Base-by-base conservation (phyloP, 2,329 filamentous ascomycete genomes). In the Fusarium verticillioides region DNA sequence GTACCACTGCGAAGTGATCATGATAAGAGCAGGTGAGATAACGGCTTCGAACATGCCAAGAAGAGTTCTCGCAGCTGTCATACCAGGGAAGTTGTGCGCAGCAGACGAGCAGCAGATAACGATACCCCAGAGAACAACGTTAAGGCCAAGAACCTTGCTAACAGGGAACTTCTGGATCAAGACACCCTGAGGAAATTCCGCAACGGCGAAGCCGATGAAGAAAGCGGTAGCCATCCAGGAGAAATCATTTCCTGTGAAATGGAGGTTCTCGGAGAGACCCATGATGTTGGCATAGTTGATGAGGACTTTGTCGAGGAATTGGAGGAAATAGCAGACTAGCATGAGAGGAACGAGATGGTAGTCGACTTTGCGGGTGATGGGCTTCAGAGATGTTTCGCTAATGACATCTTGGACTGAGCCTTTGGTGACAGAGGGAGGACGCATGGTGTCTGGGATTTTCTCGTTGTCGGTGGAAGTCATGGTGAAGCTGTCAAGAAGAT, bases 201-300 rank as follows among this genome's bases (percentile, higher is more conserved):
- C 59, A 4, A 65, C 59, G 0, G 62, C 62, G 1, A 65, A 65
- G 9, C 62, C 62, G 10, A 65, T 65, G 5, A 65, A 65, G 16
- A 65, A 65, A 5, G 62, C 59, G 9, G 62, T 65, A 2, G 62
- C 62, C 62, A 65, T 65, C 62, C 62, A 65, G 3, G 62, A 65
- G 7, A 65, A 65, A 9, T 65, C 62, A 36, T 65, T 65, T 7
- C 62, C 62, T 4, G 15, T 53, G n/a, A 65, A 65, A 2, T 65
- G 21, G n/a, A 65, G 59, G 3, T 42, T 63, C 6, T 53, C 60
- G 0, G 62, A 65, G 5, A 65, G 62, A 4, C 62, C 59, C 62
- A 65, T 65, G n/a, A 65, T 65, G 28, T 65, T 65, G 15, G 62
- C 62, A 13, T 65, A 65, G 34, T 65, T 65, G 26, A 65, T 63